These are phyloP conservation scores for Amanita pallidorosea DNA, from an alignment of 768 basidiomycete genomes.

Conservation along the genomic window DNA sequence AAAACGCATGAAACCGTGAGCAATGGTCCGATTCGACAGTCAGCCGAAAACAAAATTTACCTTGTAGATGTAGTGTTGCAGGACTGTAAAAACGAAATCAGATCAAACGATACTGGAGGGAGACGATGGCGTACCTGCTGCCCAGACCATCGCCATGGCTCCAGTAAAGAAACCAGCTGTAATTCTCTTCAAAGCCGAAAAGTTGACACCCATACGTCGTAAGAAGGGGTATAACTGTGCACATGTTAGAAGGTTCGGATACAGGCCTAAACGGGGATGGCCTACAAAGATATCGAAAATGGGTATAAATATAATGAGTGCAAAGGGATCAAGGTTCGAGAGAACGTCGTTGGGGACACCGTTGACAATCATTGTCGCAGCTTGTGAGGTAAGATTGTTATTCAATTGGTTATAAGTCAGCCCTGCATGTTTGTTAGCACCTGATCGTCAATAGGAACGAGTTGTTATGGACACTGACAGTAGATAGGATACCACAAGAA, in stretches of 20 bases:
- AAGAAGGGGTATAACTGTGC: constrained; percentile 46
- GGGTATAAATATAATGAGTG: constrained; percentile 67
- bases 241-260: not conserved
- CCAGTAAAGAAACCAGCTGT: constrained; percentile 46
- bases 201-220: constrained; percentile 39
- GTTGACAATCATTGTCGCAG: constrained; percentile 63
- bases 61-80: constrained; percentile 71
- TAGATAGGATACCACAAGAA: constrained; percentile 60
- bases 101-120: not conserved
- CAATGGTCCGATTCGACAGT: constrained; percentile 20
- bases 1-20: not conserved
- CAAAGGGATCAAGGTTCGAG: constrained; percentile 69
- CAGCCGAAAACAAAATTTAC: constrained; percentile 26
- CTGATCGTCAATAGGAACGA: constrained; percentile 27
- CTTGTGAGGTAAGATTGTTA: constrained; percentile 72
- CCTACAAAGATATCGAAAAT: constrained; percentile 47
- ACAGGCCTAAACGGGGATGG: not conserved
- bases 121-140: constrained; percentile 32
- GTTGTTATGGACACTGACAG: constrained; percentile 32
- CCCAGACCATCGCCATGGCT: constrained; percentile 53
- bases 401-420: constrained; percentile 70
- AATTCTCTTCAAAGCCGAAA: constrained; percentile 51
- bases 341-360: constrained; percentile 70
- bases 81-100: constrained; percentile 25
- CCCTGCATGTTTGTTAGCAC: constrained; percentile 28